Evolutionary conservation across 2,329 filamentous ascomycete species (phyloP), one percentile per base, ranked within the genome.

Genomic region (Madurella fahalii): DNA sequence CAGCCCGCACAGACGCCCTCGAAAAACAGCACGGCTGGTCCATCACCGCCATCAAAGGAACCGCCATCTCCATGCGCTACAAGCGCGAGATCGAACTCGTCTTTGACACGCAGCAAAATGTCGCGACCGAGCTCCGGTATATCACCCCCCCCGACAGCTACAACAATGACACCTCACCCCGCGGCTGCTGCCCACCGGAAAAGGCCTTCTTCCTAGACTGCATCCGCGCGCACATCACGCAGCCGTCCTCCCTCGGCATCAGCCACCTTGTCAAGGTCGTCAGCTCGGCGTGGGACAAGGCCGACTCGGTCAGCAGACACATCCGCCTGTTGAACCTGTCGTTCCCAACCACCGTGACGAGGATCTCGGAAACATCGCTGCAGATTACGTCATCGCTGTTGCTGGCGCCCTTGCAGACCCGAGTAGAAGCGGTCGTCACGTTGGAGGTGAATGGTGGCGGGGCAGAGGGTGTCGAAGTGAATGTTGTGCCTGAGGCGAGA

Each of bases 201-300:
- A 85, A 84, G 61, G 84, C 87, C 39, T 92, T 92, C 71, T 89
- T 91, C 67, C 72, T 93, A 8, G 82, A 88, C 64, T 81, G 84
- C 63, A 84, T 92, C 54, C 80, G 85, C 42, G 85, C 88, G 53
- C 80, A 86, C 53, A 73, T 89, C 41, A 79, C 75, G 1, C 69
- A 90, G 41, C 73, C 77, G 12, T 85, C 86, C 66, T 73, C 75
- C 53, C 81, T 0, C 74, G 75, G 48, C 37, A 73, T 86, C 30
- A 75, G 77, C 15, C 73, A 76, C 34, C 74, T 93, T 25, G 75
- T 93, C 15, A 62, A 67, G 4, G 72, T 81, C 15, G 80, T 91
- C 42, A 79, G 80, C 59, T 71, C 67, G 2, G 81, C 80, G 9
- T 94, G 89, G 89, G 79, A 85, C 56, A 81, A 77, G 51, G 85